Evolutionary conservation across 2,329 filamentous ascomycete genomes (phyloP), one percentile per base, ranked within the genome.

Genomic region (Davidsoniella virescens): DNA sequence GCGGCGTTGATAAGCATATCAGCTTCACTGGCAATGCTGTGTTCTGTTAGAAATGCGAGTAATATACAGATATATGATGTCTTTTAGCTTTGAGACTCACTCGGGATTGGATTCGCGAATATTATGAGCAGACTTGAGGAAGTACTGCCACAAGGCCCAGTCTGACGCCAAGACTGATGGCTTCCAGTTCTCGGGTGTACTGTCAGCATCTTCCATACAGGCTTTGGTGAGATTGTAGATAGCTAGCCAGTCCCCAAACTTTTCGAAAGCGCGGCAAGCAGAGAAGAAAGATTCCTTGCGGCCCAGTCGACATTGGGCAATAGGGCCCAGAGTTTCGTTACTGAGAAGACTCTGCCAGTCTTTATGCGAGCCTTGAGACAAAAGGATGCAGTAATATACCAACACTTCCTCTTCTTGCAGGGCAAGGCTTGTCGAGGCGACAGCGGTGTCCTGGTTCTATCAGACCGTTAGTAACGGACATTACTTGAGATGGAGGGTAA

Each of bases 281-380:
- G 69, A 64, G n/a, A 66, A 57, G 10, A 73, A 61, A 0, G 71
- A 56, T 52, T 72, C 66, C 54, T 73, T 75, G 45, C 67, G 66
- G 2, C 70, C 70, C 17, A 65, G 58, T 16, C 60, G 62, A 42
- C 75, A 67, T 55, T 73, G 69, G 17, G 58, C 57, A 2, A 69
- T 56, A 0, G 70, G 70, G 0, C 65, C 66, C 7, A 71, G 64
- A 0, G 64, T 55, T 0, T 65, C 60, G 41, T 68, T 67, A 2
- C 57, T 51, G 0, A 69, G 57, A 6, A 67, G 60, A 37, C 66
- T 65, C 1, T 64, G 54, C 52, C 65, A 67, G 41, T 71, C 70
- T 0, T 64, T 64, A 0, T 60, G 57, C 1, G 63, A 63, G 0
- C 67, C 70, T 8, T 72, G 68, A 3, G 62, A 63, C 26, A 67